These are phyloP conservation scores for Solioccasus polychromus DNA, from an alignment of 768 basidiomycete genomes.

Conservation along the genomic window DNA sequence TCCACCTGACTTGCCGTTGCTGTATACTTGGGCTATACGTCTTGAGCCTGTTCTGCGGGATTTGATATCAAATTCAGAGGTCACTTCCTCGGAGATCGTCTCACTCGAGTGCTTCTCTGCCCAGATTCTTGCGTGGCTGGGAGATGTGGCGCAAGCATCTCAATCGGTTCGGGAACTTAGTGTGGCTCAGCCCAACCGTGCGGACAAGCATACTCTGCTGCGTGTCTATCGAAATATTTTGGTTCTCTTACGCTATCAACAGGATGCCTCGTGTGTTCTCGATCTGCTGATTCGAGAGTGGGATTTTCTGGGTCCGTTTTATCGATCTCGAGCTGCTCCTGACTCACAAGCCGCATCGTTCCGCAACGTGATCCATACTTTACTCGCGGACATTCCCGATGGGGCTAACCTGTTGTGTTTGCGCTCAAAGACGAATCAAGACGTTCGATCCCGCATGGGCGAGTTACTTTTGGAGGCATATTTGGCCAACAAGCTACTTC, in stretches of 20 bases:
- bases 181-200: slow-evolving; percentile 15
- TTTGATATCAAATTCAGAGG: slow-evolving; percentile 23
- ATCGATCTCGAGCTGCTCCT: slow-evolving; percentile 4
- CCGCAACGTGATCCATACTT: slow-evolving; percentile 23
- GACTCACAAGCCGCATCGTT: slow-evolving; percentile 24
- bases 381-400: slow-evolving; percentile 33
- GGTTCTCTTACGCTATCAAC: slow-evolving; percentile 33
- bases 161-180: slow-evolving; percentile 25
- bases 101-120: slow-evolving; percentile 30
- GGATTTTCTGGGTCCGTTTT: slow-evolving; percentile 28
- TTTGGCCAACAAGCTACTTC: slow-evolving; percentile 29
- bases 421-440: slow-evolving; percentile 22
- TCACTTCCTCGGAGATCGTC: slow-evolving; percentile 16
- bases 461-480: slow-evolving; percentile 43
- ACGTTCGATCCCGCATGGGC: slow-evolving; percentile 32
- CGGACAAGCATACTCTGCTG: slow-evolving; percentile 23
- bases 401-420: slow-evolving; percentile 27
- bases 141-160: slow-evolving; percentile 35
- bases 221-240: slow-evolving; percentile 38
- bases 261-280: slow-evolving; percentile 33
- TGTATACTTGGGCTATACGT: slow-evolving; percentile 37
- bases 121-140: slow-evolving; percentile 36
- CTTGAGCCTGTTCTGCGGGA: slow-evolving; percentile 33
- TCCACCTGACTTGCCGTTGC: slow-evolving; percentile 14
- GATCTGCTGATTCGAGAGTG: slow-evolving; percentile 42